Conservation (phyloP, 768 basidiomycete genomes). For the Serpula lacrymans region DNA sequence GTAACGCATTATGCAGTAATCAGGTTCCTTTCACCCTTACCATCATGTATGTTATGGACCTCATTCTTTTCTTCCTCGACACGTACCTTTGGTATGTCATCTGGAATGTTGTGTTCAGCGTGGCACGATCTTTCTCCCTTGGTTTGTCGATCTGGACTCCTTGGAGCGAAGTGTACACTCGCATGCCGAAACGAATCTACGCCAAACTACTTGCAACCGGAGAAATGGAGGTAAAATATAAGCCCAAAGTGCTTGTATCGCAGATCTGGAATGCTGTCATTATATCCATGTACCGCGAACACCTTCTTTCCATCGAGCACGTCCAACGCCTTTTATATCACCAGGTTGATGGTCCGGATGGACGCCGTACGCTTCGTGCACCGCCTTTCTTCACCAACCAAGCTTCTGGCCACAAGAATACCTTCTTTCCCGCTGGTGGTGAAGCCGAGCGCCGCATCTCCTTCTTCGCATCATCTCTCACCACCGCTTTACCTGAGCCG, state of each 20-base stretch:
- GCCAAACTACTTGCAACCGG: slow-evolving; percentile 93
- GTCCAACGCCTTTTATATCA: slow-evolving; percentile 97
- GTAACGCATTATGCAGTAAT: slow-evolving; percentile 76
- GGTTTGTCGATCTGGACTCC: slow-evolving; percentile 99
- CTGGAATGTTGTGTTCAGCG: slow-evolving; percentile 95
- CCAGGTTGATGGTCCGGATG: slow-evolving; percentile 88
- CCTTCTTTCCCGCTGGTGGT: slow-evolving; percentile 91
- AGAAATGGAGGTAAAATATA: slow-evolving; percentile 99
- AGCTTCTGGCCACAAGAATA: slow-evolving; percentile 61
- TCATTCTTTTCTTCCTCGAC: slow-evolving; percentile 97
- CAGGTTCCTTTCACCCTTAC: slow-evolving; percentile 93
- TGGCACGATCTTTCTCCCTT: slow-evolving; percentile 84
- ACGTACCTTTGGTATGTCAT: slow-evolving; percentile 99
- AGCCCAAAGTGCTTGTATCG: slow-evolving; percentile 98
- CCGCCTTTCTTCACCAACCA: slow-evolving; percentile 99
- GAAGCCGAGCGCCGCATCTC: slow-evolving; percentile 98
- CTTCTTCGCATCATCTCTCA: slow-evolving; percentile 97
- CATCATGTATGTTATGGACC: slow-evolving; percentile 99
- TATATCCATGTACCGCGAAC: slow-evolving; percentile 99
- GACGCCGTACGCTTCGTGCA: slow-evolving; percentile 88
- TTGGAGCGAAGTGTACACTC: slow-evolving; percentile 96
- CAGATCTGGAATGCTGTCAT: slow-evolving; percentile 99
- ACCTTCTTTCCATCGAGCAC: slow-evolving; percentile 95
- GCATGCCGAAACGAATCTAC: slow-evolving; percentile 96
- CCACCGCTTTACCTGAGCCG: slow-evolving; percentile 92